Percentiles rank a stretch among this genome's conserved stretches.
phyloP scores from a whole-genome alignment of 768 basidiomycete genomes.

The Hysterangium stoloniferum region DNA sequence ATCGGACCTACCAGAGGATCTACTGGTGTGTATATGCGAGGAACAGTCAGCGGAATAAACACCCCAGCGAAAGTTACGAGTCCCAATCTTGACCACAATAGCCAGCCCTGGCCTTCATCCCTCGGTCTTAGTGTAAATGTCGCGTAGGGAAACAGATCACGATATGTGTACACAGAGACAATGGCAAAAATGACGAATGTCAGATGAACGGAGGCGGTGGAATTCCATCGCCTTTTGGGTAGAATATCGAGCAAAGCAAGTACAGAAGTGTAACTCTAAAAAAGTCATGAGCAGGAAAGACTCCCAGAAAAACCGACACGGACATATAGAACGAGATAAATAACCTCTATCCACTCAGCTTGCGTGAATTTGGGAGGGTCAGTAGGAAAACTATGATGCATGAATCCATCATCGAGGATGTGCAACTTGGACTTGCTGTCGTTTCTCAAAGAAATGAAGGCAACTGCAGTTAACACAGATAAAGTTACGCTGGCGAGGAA shows the following conservation, averaged over 20 bases:
- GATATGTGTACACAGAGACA: conserved; percentile 9
- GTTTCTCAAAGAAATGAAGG: conserved; percentile 31
- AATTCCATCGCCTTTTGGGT: not conserved
- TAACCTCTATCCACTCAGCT: not conserved
- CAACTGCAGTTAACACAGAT: conserved; percentile 41
- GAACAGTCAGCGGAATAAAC: conserved; percentile 46
- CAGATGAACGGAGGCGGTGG: not conserved
- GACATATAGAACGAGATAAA: not conserved
- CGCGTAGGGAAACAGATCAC: conserved; percentile 44
- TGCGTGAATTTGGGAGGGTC: too few species aligned
- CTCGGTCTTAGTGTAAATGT: conserved; percentile 43
- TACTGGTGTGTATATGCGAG: conserved; percentile 49
- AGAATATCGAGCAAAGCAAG: not conserved
- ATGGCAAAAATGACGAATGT: conserved; percentile 3
- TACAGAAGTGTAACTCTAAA: not conserved
- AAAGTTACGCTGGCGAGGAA: conserved; percentile 38
- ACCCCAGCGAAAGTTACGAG: conserved; percentile 38
- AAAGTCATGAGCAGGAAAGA: not conserved
- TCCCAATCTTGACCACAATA: conserved; percentile 48
- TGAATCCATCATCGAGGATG: too few species aligned
- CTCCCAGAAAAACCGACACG: not conserved
- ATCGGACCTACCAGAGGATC: conserved; percentile 38
- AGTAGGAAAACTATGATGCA: conserved; percentile 13
- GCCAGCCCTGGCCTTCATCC: conserved; percentile 40
- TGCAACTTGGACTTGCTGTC: conserved; percentile 15